Conservation (phyloP, 352 stramenopile genomes). For the Phytopythium oedochilum region DNA sequence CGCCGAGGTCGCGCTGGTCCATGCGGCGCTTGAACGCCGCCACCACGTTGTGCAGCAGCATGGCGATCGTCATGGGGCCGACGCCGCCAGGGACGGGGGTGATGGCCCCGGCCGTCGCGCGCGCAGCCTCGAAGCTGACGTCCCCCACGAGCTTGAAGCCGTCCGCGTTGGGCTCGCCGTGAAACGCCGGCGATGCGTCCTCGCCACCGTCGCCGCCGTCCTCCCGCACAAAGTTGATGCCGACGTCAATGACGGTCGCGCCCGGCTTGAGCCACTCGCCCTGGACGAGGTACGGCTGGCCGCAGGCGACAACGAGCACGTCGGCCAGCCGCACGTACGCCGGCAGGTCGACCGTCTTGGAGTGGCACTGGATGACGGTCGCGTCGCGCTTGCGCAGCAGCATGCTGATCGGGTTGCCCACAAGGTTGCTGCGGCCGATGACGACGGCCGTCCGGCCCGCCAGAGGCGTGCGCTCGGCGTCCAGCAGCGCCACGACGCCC, state of each 20-base stretch:
- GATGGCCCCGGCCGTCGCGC: conserved; percentile 84
- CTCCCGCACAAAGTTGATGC: conserved; percentile 97
- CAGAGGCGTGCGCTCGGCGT: conserved; percentile 83
- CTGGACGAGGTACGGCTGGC: conserved; percentile 93
- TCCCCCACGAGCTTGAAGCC: conserved; percentile 98
- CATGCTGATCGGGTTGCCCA: conserved; percentile 95
- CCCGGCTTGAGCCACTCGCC: conserved; percentile 96
- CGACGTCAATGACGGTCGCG: conserved; percentile 97
- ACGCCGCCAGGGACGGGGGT: conserved; percentile 98
- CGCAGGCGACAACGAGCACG: conserved; percentile 96
- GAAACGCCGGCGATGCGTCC: conserved; percentile 17
- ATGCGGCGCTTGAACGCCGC: conserved; percentile 68
- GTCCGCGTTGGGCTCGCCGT: conserved; percentile 51
- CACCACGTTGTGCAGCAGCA: conserved; percentile 90
- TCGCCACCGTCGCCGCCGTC: conserved; percentile 9
- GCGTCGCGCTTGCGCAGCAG: conserved; percentile 95
- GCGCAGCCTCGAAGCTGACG: conserved; percentile 89
- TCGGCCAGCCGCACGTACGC: conserved; percentile 91
- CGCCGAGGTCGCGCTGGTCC: conserved; percentile 24
- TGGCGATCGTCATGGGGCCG: conserved; percentile 98
- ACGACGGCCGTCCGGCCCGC: conserved; percentile 95
- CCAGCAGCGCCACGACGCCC: conserved; percentile 95
- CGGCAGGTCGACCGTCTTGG: conserved; percentile 88
- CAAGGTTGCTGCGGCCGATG: conserved; percentile 96
- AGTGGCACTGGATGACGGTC: conserved; percentile 98